These are phyloP conservation scores for Fusarium praegraminearum DNA, from an alignment of 2,329 filamentous ascomycete species.

Conservation along the genomic window DNA sequence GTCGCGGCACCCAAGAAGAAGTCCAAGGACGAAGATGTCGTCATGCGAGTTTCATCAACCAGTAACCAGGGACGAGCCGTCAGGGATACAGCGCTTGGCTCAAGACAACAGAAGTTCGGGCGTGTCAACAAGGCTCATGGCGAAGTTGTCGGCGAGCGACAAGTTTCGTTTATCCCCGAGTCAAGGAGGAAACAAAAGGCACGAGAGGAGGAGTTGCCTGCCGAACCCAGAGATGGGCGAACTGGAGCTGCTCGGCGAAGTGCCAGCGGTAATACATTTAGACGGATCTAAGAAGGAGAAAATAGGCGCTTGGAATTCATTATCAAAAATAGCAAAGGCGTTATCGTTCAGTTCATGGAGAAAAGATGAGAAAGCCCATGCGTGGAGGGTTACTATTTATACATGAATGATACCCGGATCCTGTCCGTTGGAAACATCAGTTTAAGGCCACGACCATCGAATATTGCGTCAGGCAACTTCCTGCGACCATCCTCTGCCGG, in stretches of 20 bases:
- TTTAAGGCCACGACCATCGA: conserved; percentile 19
- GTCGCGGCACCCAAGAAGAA: conserved; percentile 38
- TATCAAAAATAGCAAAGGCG: conserved; percentile 42
- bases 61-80: conserved; percentile 69
- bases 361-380: conserved; percentile 43
- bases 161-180: conserved; percentile 79
- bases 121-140: conserved; percentile 61
- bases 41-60: conserved; percentile 77
- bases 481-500: neutral
- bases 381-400: conserved; percentile 46
- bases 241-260: conserved; percentile 68
- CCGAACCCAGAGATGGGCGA: conserved; percentile 51
- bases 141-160: conserved; percentile 71
- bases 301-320: conserved; percentile 44
- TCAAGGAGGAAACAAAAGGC: conserved; percentile 64
- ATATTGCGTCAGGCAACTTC: conserved; percentile 8
- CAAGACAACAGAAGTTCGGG: conserved; percentile 64
- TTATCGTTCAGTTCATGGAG: conserved; percentile 42
- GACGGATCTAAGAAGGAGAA: conserved; percentile 66
- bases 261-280: conserved; percentile 81
- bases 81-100: conserved; percentile 68
- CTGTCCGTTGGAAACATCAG: conserved; percentile 43
- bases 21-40: conserved; percentile 57
- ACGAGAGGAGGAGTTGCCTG: conserved; percentile 46
- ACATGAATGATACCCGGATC: conserved; percentile 50